phyloP scores from a whole-genome alignment of 495 filamentous ascomycete species.

The Penicillium coffeae region DNA sequence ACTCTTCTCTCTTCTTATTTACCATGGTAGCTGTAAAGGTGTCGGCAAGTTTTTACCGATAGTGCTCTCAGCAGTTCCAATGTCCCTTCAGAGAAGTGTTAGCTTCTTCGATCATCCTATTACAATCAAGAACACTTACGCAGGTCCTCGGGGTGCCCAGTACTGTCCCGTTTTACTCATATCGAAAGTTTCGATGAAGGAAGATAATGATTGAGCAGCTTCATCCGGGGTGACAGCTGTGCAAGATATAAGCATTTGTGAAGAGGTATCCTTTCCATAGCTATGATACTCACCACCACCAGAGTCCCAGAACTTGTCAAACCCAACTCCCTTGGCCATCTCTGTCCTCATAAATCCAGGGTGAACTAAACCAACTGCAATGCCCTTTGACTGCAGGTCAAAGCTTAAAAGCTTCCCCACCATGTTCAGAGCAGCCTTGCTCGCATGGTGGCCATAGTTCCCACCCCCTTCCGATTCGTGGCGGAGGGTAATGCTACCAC shows the following conservation, averaged over 20 bases:
- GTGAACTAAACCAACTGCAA: constrained; percentile 65
- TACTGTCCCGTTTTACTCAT: constrained; percentile 63
- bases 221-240: constrained; percentile 63
- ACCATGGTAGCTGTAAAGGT: constrained; percentile 69
- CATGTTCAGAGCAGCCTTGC: constrained; percentile 73
- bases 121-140: constrained; percentile 36
- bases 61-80: constrained; percentile 62
- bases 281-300: constrained; percentile 57
- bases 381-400: constrained; percentile 59
- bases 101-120: constrained; percentile 5
- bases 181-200: constrained; percentile 59
- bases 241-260: constrained; percentile 1
- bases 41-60: constrained; percentile 58
- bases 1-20: constrained; percentile 10
- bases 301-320: constrained; percentile 66
- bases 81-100: constrained; percentile 45
- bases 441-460: constrained; percentile 70
- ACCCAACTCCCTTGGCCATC: constrained; percentile 67
- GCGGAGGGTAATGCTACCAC: constrained; percentile 63
- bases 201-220: constrained; percentile 58
- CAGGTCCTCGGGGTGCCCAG: constrained; percentile 66
- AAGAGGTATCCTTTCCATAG: neutral
- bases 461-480: constrained; percentile 66
- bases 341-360: constrained; percentile 75
- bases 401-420: constrained; percentile 65